These are phyloP conservation scores for Sporisorium graminicola DNA, from an alignment of 1,284 basidiomycete species.

Conservation along the genomic window DNA sequence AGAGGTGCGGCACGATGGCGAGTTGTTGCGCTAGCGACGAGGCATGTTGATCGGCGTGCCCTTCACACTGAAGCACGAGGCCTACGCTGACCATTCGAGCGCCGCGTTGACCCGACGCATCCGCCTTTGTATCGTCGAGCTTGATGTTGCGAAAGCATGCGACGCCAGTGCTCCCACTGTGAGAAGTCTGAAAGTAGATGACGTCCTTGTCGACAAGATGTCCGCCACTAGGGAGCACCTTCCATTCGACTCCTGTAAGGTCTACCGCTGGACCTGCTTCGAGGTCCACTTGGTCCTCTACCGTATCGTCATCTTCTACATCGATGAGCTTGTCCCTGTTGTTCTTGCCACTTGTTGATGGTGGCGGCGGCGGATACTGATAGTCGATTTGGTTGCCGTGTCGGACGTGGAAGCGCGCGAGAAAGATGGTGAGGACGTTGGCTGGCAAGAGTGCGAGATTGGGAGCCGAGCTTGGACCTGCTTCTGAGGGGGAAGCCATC, in stretches of 20 bases:
- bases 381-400: constrained; percentile 57
- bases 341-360: neutral
- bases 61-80: constrained; percentile 33
- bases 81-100: constrained; percentile 59
- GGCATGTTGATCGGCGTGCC: constrained; percentile 10
- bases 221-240: constrained; percentile 57
- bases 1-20: constrained; percentile 48
- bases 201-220: constrained; percentile 53
- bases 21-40: constrained; percentile 44
- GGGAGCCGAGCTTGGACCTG: constrained; percentile 34
- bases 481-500: constrained; percentile 14
- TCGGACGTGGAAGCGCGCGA: constrained; percentile 55
- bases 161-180: constrained; percentile 34
- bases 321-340: constrained; percentile 27
- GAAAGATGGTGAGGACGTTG: constrained; percentile 55
- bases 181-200: constrained; percentile 48
- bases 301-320: constrained; percentile 12
- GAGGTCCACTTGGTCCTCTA: neutral
- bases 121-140: constrained; percentile 21
- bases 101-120: constrained; percentile 40
- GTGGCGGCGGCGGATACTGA: constrained; percentile 33
- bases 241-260: constrained; percentile 56
- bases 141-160: constrained; percentile 55
- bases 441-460: constrained; percentile 31
- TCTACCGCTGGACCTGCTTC: constrained; percentile 9